phyloP scores from a whole-genome alignment of 768 basidiomycete genomes.

The Pleurotus platypus region DNA sequence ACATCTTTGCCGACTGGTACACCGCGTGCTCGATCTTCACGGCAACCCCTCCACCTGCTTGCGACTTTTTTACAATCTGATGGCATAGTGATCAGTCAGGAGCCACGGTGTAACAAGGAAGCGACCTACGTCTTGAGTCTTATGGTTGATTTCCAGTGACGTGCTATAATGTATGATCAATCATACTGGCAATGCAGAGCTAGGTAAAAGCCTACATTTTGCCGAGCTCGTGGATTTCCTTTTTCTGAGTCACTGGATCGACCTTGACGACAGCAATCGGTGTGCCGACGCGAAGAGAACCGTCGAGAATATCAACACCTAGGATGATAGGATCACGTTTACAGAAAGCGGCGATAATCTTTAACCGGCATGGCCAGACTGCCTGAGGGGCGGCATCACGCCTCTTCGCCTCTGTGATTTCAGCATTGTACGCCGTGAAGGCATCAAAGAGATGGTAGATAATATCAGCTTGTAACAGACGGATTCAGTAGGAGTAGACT shows the following conservation, averaged over 20 bases:
- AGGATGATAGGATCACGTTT: constrained; percentile 97
- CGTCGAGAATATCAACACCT: constrained; percentile 95
- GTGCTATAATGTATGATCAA: constrained; percentile 50
- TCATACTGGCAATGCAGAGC: neutral
- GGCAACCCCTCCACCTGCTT: constrained; percentile 95
- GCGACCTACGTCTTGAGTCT: constrained; percentile 65
- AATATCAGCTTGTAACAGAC: constrained; percentile 72
- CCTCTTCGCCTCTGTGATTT: constrained; percentile 90
- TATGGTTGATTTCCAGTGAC: constrained; percentile 97
- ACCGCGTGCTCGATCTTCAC: constrained; percentile 98
- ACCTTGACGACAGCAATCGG: constrained; percentile 92
- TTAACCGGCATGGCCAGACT: constrained; percentile 94
- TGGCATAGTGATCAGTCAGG: neutral
- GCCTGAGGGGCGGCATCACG: constrained; percentile 91
- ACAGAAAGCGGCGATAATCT: constrained; percentile 90
- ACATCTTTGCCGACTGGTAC: constrained; percentile 93
- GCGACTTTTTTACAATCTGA: constrained; percentile 87
- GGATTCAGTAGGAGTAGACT: neutral
- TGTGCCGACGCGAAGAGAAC: constrained; percentile 86
- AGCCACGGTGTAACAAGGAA: neutral
- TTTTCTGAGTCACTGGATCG: constrained; percentile 86
- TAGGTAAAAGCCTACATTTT: constrained; percentile 69
- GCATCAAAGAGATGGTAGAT: constrained; percentile 98
- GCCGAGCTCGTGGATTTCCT: constrained; percentile 87
- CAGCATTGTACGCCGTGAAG: constrained; percentile 90